Conservation (phyloP, 441 rosid species). For the Macaranga tanarius region DNA sequence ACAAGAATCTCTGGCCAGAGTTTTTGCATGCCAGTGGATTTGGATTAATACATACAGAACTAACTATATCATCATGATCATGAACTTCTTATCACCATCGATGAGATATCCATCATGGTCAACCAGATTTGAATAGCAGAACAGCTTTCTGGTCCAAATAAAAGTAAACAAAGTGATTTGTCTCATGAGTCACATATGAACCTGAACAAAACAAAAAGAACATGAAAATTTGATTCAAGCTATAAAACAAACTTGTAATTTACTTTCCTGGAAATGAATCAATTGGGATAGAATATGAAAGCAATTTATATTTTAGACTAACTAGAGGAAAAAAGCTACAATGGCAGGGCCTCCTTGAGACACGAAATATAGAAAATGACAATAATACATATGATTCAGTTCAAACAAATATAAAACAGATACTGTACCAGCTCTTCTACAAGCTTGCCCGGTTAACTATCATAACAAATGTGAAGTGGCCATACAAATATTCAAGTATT, state of each 20-base stretch:
- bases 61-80: slow-evolving; percentile 23
- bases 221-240: slow-evolving; percentile 2
- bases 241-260: not conserved
- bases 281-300: not conserved
- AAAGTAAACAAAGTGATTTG: slow-evolving; percentile 93
- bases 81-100: slow-evolving; percentile 12
- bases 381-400: not conserved
- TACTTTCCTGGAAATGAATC: not conserved
- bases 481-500: not conserved
- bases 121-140: slow-evolving; percentile 96
- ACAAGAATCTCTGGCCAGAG: slow-evolving; percentile 23
- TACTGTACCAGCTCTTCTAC: not conserved
- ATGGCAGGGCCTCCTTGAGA: not conserved
- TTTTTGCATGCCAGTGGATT: slow-evolving; percentile 26
- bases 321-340: not conserved
- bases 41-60: slow-evolving; percentile 36
- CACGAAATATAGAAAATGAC: not conserved
- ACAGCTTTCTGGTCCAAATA: slow-evolving; percentile 95
- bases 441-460: not conserved
- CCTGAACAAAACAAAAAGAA: slow-evolving; percentile 41
- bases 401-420: not conserved
- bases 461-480: not conserved
- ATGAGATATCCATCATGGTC: slow-evolving; percentile 15
- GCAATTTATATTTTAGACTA: not conserved
- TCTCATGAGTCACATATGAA: slow-evolving; percentile 96